Base-by-base conservation (phyloP, 2,329 filamentous ascomycete species). In the Incumbomyces lentus region DNA sequence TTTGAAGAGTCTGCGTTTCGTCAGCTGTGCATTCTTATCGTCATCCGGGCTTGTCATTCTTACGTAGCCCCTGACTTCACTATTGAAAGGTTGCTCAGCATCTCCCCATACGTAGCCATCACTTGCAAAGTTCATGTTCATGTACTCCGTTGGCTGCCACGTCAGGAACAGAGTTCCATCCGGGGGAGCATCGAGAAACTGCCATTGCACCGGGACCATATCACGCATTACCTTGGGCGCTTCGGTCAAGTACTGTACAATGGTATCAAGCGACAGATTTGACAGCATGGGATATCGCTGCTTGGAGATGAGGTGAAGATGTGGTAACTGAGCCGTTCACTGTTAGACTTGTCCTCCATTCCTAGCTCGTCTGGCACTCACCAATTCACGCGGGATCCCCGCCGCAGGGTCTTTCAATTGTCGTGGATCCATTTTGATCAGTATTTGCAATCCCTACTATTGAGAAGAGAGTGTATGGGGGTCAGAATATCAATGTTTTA, bases 31-130 rank as follows among this genome's bases (percentile, higher is more conserved):
- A 26, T 8, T 26, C 22, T 8, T 5, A 8, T 26, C 22, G 8
- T 8, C 8, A 4, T 26, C 8, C 22, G 22, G n/a, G 59, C 42
- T 73, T 75, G 54, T 78, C 74, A 33, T 37, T 62, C 73, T 58
- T 72, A 82, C 79, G 63, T 82, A 84, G 54, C 81, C 81, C 51
- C 72, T 70, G 51, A 82, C 76, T 49, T 93, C 84, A 51, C 88
- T 81, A 52, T 81, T 81, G 56, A 82, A 90, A 36, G 78, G 78
- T 44, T 82, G 75, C 67, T 98, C 90, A 5, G 79, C 76, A 55
- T 88, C 84, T 13, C 81, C 81, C 89, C 89, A 98, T 14, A 95
- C 74, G 63, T 89, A 93, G 39, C 92, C 92, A 69, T 98, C 90
- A 31, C 84, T 94, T 7, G 90, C 82, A 61, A 89, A 94, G 58